Evolutionary conservation across 768 basidiomycete species (phyloP).

Genomic region (Hygrocybe coccinea): DNA sequence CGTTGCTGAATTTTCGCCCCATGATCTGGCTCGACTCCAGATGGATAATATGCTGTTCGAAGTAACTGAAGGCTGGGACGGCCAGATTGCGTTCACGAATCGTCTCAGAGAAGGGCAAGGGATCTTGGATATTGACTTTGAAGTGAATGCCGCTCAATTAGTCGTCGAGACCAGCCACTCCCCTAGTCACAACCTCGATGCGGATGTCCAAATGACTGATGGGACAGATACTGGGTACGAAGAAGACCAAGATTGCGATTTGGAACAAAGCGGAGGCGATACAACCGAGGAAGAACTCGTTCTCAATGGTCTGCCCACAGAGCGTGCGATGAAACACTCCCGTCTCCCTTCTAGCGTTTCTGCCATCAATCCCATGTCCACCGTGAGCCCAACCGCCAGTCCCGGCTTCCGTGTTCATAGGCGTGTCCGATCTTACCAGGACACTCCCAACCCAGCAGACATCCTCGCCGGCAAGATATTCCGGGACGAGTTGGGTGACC

Average conservation of each 20-base stretch:
- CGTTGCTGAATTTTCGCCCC: constrained; percentile 27
- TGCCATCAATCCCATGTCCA: constrained; percentile 72
- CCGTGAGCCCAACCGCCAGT: constrained; percentile 54
- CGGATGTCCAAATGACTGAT: constrained; percentile 38
- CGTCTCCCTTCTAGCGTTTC: constrained; percentile 58
- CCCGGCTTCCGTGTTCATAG: constrained; percentile 37
- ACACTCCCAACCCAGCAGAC: constrained; percentile 59
- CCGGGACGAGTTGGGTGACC: constrained; percentile 46
- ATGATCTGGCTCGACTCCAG: constrained; percentile 23
- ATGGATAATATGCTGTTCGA: constrained; percentile 52
- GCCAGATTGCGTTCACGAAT: constrained; percentile 69
- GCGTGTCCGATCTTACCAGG: constrained; percentile 25
- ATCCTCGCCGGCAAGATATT: constrained; percentile 60
- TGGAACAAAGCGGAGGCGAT: constrained; percentile 57
- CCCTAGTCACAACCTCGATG: constrained; percentile 50
- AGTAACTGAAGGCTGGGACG: constrained; percentile 69
- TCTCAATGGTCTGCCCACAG: constrained; percentile 69
- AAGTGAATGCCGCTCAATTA: constrained; percentile 53
- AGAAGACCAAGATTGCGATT: constrained; percentile 45
- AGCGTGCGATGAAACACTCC: constrained; percentile 71
- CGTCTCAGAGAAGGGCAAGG: constrained; percentile 51
- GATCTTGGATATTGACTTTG: constrained; percentile 68
- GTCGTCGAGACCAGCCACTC: constrained; percentile 46
- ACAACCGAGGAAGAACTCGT: constrained; percentile 83
- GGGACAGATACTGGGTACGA: constrained; percentile 45